These are phyloP conservation scores for Thelonectria rubi DNA, from an alignment of 2,329 filamentous ascomycete species.

Conservation along the genomic window DNA sequence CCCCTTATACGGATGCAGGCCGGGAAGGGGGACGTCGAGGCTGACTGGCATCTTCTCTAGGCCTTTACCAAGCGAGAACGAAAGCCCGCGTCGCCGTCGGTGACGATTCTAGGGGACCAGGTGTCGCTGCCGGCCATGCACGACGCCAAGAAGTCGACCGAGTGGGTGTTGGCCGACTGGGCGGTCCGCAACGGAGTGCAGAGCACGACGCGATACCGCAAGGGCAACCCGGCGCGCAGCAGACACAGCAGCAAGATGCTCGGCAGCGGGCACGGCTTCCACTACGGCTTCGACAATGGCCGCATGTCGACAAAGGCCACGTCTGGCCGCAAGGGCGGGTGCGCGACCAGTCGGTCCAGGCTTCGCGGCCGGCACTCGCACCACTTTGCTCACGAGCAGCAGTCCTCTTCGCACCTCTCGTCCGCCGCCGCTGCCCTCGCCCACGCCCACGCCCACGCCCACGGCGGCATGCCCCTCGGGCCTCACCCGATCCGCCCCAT, in stretches of 20 bases:
- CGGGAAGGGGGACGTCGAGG: not conserved
- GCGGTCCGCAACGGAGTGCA: conserved; percentile 78
- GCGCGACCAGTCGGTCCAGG: conserved; percentile 42
- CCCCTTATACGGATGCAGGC: conserved; percentile 26
- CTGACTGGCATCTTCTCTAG: conserved; percentile 35
- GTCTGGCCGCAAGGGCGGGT: conserved; percentile 48
- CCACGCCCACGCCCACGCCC: too few species aligned
- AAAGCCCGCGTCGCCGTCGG: conserved; percentile 42
- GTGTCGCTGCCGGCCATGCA: conserved; percentile 28
- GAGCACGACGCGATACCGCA: conserved; percentile 84
- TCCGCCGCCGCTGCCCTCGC: too few species aligned
- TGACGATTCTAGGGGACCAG: conserved; percentile 19
- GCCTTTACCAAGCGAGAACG: conserved; percentile 54
- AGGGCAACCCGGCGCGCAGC: conserved; percentile 50
- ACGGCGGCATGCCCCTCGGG: conserved; percentile 26
- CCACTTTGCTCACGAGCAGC: conserved; percentile 24
- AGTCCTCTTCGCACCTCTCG: conserved; percentile 32
- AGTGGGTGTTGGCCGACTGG: conserved; percentile 80
- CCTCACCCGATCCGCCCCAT: conserved; percentile 29
- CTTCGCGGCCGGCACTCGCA: conserved; percentile 34
- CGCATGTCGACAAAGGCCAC: conserved; percentile 44
- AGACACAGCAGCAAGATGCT: conserved; percentile 24
- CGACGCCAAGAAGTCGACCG: conserved; percentile 70
- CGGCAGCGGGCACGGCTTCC: conserved; percentile 22
- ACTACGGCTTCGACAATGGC: conserved; percentile 33